Percentiles rank a stretch among this genome's conserved stretches.
Conservation (phyloP, 23 red algal genomes). For the Porphyridium purpureum region DNA sequence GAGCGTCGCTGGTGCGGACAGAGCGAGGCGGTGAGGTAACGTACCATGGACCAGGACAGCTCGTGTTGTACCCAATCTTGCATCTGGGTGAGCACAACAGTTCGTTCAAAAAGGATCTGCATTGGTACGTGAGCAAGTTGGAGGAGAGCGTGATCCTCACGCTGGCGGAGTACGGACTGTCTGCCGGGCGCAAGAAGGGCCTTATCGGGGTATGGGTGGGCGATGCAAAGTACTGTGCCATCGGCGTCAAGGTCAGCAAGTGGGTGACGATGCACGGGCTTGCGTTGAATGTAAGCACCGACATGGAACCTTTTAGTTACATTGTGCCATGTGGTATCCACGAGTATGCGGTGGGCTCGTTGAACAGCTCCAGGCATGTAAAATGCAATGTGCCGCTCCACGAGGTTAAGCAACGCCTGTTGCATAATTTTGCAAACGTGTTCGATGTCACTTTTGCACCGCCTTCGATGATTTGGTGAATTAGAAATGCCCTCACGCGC, state of each 20-base stretch:
- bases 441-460: too few relatives aligned
- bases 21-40: slow-evolving; percentile 89
- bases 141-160: slow-evolving; percentile 42
- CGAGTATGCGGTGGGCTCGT: slow-evolving; percentile 17
- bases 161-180: slow-evolving; percentile 4
- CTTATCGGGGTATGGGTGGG: slow-evolving; percentile 75
- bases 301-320: slow-evolving; percentile 20
- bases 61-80: slow-evolving; percentile 71
- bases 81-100: slow-evolving; percentile 19
- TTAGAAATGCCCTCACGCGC: too few relatives aligned
- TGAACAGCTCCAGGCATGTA: too few relatives aligned
- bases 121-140: slow-evolving; percentile 62
- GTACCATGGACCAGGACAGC: slow-evolving; percentile 85
- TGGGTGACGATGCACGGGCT: slow-evolving; percentile 90
- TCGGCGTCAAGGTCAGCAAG: slow-evolving; percentile 61
- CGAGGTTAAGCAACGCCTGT: too few relatives aligned
- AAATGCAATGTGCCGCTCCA: too few relatives aligned
- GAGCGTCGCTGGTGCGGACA: slow-evolving; percentile 23
- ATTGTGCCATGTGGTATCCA: slow-evolving; percentile 67
- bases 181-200: slow-evolving; percentile 26
- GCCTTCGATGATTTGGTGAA: too few relatives aligned
- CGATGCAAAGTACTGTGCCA: slow-evolving; percentile 50
- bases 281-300: slow-evolving; percentile 59
- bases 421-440: too few relatives aligned
- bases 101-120: slow-evolving; percentile 39